Evolutionary conservation across 352 stramenopile genomes (phyloP).

Genomic region (Phytophthora ramorum): DNA sequence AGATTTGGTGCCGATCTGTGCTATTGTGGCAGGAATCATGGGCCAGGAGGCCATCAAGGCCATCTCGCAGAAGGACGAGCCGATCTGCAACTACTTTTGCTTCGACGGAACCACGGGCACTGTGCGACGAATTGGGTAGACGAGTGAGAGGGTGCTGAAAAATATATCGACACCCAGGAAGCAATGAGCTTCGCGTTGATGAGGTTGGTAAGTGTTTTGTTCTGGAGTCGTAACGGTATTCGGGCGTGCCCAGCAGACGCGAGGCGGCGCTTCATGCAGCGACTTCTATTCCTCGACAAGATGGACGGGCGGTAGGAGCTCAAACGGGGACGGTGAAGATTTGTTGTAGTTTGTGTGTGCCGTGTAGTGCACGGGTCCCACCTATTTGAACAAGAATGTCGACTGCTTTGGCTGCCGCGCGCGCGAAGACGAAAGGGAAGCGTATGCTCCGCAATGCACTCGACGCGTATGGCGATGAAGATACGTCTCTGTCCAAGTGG

Average conservation of each 20-base stretch:
- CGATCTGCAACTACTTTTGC: slow-evolving; percentile 96
- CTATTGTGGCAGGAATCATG: slow-evolving; percentile 96
- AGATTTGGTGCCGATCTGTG: slow-evolving; percentile 92
- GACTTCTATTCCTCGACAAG: slow-evolving; percentile 1
- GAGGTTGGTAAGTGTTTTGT: slow-evolving; percentile 18
- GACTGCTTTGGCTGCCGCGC: slow-evolving; percentile 61
- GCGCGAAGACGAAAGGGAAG: slow-evolving; percentile 74
- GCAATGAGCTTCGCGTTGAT: slow-evolving; percentile 5
- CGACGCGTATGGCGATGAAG: slow-evolving; percentile 57
- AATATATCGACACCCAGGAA: slow-evolving; percentile 12
- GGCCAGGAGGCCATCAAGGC: slow-evolving; percentile 99
- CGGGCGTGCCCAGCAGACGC: slow-evolving; percentile 1
- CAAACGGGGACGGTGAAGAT: not conserved
- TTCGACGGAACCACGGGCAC: slow-evolving; percentile 86
- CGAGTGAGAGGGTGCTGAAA: not conserved
- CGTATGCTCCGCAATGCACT: slow-evolving; percentile 68
- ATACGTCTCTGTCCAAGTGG: slow-evolving; percentile 58
- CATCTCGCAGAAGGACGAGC: slow-evolving; percentile 96
- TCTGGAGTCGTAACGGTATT: slow-evolving; percentile 11
- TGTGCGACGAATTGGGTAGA: slow-evolving; percentile 68
- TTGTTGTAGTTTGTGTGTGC: not conserved
- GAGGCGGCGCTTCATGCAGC: slow-evolving; percentile 3
- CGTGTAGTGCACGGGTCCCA: not conserved
- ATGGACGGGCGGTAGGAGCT: not conserved
- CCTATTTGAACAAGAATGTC: slow-evolving; percentile 46